phyloP scores from a whole-genome alignment of 2,329 filamentous ascomycete species.

The Ophiostoma piceae region DNA sequence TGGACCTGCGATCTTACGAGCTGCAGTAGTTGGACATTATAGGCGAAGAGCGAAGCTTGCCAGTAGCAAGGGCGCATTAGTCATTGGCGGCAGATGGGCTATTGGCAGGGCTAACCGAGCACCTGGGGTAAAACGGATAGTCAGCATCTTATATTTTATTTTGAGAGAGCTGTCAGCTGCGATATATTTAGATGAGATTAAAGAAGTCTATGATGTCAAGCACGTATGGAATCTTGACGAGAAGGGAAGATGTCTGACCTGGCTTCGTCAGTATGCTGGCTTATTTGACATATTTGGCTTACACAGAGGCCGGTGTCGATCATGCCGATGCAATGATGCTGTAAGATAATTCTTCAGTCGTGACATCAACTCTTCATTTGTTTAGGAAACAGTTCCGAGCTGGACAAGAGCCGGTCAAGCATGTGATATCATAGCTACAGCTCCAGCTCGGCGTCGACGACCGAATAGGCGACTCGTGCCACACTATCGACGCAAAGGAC shows the following conservation, averaged over 20 bases:
- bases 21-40: not conserved
- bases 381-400: not conserved
- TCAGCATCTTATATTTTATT: not conserved
- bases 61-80: not conserved
- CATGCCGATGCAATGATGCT: too few relatives aligned
- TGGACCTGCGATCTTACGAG: not conserved
- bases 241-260: too few relatives aligned
- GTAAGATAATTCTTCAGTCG: too few relatives aligned
- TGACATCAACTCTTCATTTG: too few relatives aligned
- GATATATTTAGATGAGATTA: too few relatives aligned
- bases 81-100: not conserved
- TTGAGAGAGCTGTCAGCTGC: too few relatives aligned
- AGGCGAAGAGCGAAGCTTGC: too few relatives aligned
- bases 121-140: not conserved
- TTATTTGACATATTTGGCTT: too few relatives aligned
- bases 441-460: not conserved
- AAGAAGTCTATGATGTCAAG: too few relatives aligned
- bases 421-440: not conserved
- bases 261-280: too few relatives aligned
- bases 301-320: too few relatives aligned
- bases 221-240: too few relatives aligned
- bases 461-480: not conserved
- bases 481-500: not conserved
- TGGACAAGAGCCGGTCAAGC: not conserved
- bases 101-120: not conserved